A percentile compares a stretch with the other conserved stretches of the same genome.
These are phyloP conservation scores for Colletotrichum sp. DNA, from an alignment of 2,329 filamentous ascomycete species.

Conservation along the genomic window DNA sequence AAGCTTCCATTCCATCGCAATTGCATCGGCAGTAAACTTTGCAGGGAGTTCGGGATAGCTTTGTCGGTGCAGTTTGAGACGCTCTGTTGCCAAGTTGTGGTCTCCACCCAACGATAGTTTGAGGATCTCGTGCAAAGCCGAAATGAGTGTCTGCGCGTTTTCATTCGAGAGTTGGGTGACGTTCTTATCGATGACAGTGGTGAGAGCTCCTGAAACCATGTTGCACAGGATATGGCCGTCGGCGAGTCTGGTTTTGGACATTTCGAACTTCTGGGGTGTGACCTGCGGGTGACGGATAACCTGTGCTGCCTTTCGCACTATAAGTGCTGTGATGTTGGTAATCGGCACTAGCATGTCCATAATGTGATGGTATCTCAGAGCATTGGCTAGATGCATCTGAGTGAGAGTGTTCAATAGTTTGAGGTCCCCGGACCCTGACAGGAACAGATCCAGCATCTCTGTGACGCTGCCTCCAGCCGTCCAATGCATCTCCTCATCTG, in stretches of 20 bases:
- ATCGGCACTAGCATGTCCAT: slow-evolving; percentile 47
- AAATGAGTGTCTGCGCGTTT: slow-evolving; percentile 42
- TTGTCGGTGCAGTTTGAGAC: slow-evolving; percentile 35
- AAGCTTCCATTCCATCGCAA: slow-evolving; percentile 73
- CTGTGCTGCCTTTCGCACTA: slow-evolving; percentile 34
- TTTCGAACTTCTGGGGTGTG: slow-evolving; percentile 21
- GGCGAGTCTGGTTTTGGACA: slow-evolving; percentile 38
- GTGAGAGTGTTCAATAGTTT: slow-evolving; percentile 46
- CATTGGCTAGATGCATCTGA: slow-evolving; percentile 40
- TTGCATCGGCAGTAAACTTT: slow-evolving; percentile 50
- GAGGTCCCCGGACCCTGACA: slow-evolving; percentile 45
- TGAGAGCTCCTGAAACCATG: slow-evolving; percentile 46
- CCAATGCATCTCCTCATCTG: slow-evolving; percentile 33
- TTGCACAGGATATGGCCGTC: slow-evolving; percentile 49
- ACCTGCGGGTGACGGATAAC: slow-evolving; percentile 14
- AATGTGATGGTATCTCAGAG: slow-evolving; percentile 52
- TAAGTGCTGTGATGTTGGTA: slow-evolving; percentile 37
- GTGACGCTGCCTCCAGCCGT: slow-evolving; percentile 23
- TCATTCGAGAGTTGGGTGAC: slow-evolving; percentile 57
- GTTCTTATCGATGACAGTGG: slow-evolving; percentile 58
- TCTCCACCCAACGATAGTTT: slow-evolving; percentile 42
- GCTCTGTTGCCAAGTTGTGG: slow-evolving; percentile 37
- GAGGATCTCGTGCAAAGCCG: slow-evolving; percentile 49
- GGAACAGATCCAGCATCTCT: slow-evolving; percentile 50
- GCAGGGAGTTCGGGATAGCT: slow-evolving; percentile 41